Evolutionary conservation across 371 early-diverging fungal genomes (phyloP).

Genomic region (Coemansia sp.): DNA sequence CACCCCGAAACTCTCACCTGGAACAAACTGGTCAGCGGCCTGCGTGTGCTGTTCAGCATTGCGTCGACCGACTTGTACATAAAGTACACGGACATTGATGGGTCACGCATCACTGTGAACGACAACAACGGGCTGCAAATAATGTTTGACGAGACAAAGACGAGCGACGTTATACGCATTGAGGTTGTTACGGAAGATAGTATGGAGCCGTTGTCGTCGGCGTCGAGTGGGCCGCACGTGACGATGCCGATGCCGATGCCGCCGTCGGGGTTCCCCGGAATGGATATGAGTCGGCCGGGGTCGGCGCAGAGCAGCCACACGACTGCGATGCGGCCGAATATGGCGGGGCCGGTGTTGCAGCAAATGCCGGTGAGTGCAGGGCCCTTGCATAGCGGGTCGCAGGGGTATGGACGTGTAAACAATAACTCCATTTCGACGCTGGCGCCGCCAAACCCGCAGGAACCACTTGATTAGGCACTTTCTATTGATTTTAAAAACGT

Average conservation of each 20-base stretch:
- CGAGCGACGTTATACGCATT: conserved; percentile 29
- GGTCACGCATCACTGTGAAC: conserved; percentile 33
- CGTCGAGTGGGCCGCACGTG: conserved; percentile 4
- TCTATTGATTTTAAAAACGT: not conserved
- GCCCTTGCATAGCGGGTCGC: conserved; percentile 3
- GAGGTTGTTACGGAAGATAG: conserved; percentile 22
- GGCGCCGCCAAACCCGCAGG: conserved; percentile 36
- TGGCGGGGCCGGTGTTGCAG: conserved; percentile 16
- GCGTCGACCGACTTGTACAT: conserved; percentile 24
- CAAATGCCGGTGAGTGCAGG: not conserved
- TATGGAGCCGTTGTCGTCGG: conserved; percentile 4
- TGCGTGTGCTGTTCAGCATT: conserved; percentile 39
- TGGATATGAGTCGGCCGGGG: conserved; percentile 28
- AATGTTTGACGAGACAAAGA: conserved; percentile 42
- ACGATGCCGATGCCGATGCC: conserved; percentile 36
- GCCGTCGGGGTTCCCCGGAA: conserved; percentile 42
- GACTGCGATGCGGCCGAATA: not conserved
- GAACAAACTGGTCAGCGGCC: conserved; percentile 32
- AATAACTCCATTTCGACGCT: conserved; percentile 12
- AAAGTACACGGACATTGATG: conserved; percentile 31
- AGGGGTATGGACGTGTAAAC: conserved; percentile 18
- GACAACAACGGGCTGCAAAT: conserved; percentile 41
- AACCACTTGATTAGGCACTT: conserved; percentile 21
- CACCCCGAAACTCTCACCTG: conserved; percentile 35
- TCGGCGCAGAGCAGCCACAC: conserved; percentile 25